phyloP scores from a whole-genome alignment of 1,284 basidiomycete genomes.

The Ustilago crameri region DNA sequence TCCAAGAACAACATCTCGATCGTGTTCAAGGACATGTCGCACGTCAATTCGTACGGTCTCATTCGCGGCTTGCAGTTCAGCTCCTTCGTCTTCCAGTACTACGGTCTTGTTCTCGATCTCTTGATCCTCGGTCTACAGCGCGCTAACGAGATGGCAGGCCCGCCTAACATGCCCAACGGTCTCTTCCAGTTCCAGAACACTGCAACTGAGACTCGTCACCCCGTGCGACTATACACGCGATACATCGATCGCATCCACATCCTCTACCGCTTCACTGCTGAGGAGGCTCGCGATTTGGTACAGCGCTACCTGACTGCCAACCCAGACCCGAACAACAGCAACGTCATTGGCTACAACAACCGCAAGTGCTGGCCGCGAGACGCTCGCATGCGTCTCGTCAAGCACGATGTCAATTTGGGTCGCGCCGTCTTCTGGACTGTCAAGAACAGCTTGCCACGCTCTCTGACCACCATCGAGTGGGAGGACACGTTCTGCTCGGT shows the following conservation, averaged over 20 bases:
- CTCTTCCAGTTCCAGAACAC: conserved; percentile 65
- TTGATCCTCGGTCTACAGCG: conserved; percentile 66
- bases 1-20: conserved; percentile 68
- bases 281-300: conserved; percentile 96
- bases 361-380: conserved; percentile 99
- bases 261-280: conserved; percentile 97
- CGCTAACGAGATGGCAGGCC: conserved; percentile 67
- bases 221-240: conserved; percentile 66
- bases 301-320: conserved; percentile 96
- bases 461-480: conserved; percentile 98
- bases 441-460: conserved; percentile 94
- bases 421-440: conserved; percentile 99
- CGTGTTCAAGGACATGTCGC: conserved; percentile 68
- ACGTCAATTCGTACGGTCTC: conserved; percentile 67
- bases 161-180: conserved; percentile 66
- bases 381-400: conserved; percentile 98
- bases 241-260: conserved; percentile 71
- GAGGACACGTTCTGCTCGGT: conserved; percentile 72
- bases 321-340: conserved; percentile 98
- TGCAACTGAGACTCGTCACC: conserved; percentile 64
- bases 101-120: conserved; percentile 66
- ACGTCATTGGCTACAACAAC: conserved; percentile 98
- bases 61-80: conserved; percentile 68
- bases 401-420: conserved; percentile 98
- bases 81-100: conserved; percentile 68